Evolutionary conservation across 345 rosid species (phyloP).

Genomic region (Eucalyptus regnans): DNA sequence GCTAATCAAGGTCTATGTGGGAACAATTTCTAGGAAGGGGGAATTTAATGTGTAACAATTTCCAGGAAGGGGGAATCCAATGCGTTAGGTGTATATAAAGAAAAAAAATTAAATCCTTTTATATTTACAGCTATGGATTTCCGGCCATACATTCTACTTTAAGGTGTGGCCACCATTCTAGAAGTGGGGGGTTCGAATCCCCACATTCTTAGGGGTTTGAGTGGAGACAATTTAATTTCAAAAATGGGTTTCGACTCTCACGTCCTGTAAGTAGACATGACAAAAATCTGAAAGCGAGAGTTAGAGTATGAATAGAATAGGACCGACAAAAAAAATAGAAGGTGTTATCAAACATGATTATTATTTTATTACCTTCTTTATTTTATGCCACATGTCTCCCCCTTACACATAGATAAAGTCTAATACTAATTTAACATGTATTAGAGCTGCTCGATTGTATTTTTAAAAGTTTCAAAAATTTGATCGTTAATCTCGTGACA

Average conservation of each 20-base stretch:
- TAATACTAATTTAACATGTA: no score
- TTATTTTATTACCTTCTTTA: not conserved
- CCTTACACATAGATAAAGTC: no score
- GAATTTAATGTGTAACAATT: not conserved
- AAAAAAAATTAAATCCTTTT: not conserved
- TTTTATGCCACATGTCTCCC: not conserved
- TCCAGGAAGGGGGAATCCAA: not conserved
- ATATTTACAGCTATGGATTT: not conserved
- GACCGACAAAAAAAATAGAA: no score
- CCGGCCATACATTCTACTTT: not conserved
- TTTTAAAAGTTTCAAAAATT: not conserved
- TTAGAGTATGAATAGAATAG: no score
- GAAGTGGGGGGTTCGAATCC: no score
- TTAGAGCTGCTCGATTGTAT: not conserved
- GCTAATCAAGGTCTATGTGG: not conserved
- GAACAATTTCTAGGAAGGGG: not conserved
- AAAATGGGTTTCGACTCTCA: no score
- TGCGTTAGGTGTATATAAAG: not conserved
- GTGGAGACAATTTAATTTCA: no score
- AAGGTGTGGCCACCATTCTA: not conserved
- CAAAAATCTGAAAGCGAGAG: no score
- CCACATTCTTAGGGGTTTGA: no score
- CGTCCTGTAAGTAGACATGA: no score
- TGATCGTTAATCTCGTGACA: not conserved
- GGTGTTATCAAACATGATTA: not conserved